Conservation (phyloP, 306 rosid genomes). For the Coriaria nepalensis region DNA sequence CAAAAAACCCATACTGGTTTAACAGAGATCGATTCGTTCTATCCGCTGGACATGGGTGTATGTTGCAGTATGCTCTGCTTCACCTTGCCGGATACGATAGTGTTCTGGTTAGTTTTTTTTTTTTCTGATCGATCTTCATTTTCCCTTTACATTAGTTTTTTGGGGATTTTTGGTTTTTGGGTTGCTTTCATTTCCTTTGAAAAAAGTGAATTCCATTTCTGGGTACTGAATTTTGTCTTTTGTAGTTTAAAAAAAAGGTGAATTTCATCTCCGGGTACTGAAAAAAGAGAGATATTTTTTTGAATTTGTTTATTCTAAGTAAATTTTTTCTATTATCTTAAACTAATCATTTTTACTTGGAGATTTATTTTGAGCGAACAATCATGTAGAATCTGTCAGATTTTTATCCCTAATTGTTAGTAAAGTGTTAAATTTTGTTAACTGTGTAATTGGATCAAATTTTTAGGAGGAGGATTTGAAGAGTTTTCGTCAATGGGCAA, state of each 20-base stretch:
- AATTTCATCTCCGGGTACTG: too few relatives aligned
- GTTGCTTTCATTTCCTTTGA: too few relatives aligned
- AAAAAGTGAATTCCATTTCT: too few relatives aligned
- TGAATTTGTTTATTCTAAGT: too few relatives aligned
- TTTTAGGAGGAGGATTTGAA: constrained; percentile 71
- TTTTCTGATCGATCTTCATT: not conserved
- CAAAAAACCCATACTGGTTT: constrained; percentile 49
- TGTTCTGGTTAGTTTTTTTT: constrained; percentile 32
- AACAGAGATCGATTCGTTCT: constrained; percentile 64
- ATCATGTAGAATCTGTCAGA: too few relatives aligned
- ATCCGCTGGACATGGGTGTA: constrained; percentile 94
- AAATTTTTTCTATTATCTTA: too few relatives aligned
- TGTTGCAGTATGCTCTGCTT: constrained; percentile 89
- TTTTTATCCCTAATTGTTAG: too few relatives aligned
- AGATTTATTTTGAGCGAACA: too few relatives aligned
- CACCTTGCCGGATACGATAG: constrained; percentile 92
- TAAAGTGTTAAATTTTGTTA: not conserved
- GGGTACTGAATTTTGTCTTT: too few relatives aligned
- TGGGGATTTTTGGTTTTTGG: not conserved
- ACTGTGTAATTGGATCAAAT: constrained; percentile 15
- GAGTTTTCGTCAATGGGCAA: constrained; percentile 81
- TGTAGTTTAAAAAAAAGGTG: too few relatives aligned
- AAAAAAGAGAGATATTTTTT: too few relatives aligned
- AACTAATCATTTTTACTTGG: too few relatives aligned
- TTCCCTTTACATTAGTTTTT: not conserved